Base-by-base conservation (phyloP, 139 green algal genomes). In the Coelastrella sp. region DNA sequence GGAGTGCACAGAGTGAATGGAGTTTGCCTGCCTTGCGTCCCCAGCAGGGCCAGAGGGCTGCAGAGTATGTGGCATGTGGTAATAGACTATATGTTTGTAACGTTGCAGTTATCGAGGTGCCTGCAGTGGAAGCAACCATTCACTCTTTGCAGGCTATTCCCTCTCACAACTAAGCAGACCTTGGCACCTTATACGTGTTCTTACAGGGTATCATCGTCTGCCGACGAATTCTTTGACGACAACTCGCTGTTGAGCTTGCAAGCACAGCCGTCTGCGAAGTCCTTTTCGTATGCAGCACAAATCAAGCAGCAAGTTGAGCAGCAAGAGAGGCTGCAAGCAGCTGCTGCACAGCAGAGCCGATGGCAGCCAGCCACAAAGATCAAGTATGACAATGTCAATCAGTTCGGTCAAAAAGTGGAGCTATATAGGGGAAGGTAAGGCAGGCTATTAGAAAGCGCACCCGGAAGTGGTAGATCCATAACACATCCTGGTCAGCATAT, bases 371-470 rank as follows among this genome's bases (percentile, higher is more conserved):
- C 80, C 53, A 57, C 67, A 25, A 45, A 50, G 48, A 72, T 86
- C 34, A 86, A 86, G 50, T 94, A 91, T 72, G 84, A 87, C 37
- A 90, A 69, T 76, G 85, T 91, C 23, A 66, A 64, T 11, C 88
- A 93, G 77, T 95, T 92, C 76, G 71, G 75, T 43, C 88, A 91
- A 30, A 75, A 77, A 4, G 85, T 94, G 2, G 93, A 94, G 85
- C 85, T 96, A 0, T 96, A 96, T 85, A 68, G 90, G 1, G 93
- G 93, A 66, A 94, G 91, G 91, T 94, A 48, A 27, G 86, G n/a
- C n/a, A n/a, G n/a, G n/a, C n/a, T n/a, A n/a, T n/a, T n/a, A n/a
- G n/a, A n/a, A n/a, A n/a, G n/a, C n/a, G n/a, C n/a, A n/a, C n/a
- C n/a, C n/a, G n/a, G n/a, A n/a, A n/a, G n/a, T n/a, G n/a, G n/a